Base-by-base conservation (phyloP, 371 early-diverging fungal species). In the Syncephalis plumigaleata region DNA sequence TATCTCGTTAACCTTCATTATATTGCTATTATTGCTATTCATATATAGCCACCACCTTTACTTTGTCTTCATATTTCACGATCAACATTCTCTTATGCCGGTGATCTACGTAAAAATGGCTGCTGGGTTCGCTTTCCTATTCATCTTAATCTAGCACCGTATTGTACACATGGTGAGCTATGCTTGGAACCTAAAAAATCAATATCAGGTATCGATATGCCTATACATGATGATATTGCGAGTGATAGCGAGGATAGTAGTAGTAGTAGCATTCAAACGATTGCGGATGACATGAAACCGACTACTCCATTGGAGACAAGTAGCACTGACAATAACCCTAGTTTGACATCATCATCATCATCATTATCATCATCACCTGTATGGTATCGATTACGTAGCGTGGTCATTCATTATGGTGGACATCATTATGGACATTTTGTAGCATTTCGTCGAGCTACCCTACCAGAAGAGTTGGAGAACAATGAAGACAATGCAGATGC, bases 341-440 rank as follows among this genome's bases (percentile, higher is more conserved):
- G n/a, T n/a, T n/a, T n/a, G n/a, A 26, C 7, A 3, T 45, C 45
- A 23, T 27, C 38, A n/a, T 31, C 27, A 37, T 48, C 46, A 23
- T 22, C n/a, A 46, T 53, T 8, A 58, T 61, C 4, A 48, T 58
- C 13, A 56, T 63, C 42, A 55, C 59, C 31, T 31, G 31, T 31
- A 31, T 31, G 31, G 31, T 92, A 92, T 55, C 75, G 75, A 21
- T 65, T 95, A 23, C 79, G 72, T 44, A 79, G 90, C 0, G 83
- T 87, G 0, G 81, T 94, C 39, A 80, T 89, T 13, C 96, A 95
- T 50, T 81, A 79, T 52, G 96, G 93, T 3, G 61, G 68, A 18
- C 95, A 95, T 57, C 79, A 87, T 4, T 83, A 70, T 7, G 96
- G 96, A 0, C 96, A 95, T 59, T 95, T 88, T 60, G 77, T 91